phyloP scores from a whole-genome alignment of 2,329 filamentous ascomycete species.

The Cladosporium sp. region DNA sequence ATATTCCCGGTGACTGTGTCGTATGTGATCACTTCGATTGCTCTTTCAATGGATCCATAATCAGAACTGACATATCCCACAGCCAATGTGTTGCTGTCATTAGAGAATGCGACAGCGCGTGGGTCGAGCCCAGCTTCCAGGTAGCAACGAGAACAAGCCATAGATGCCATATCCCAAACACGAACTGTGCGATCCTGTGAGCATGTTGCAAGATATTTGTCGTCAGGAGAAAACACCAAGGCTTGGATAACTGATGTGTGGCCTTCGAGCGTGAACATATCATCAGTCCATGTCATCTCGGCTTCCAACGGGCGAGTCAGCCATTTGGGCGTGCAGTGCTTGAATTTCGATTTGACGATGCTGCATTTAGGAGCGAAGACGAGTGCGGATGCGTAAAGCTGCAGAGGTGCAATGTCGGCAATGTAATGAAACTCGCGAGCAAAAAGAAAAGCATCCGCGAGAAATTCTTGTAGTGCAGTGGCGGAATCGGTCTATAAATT shows the following conservation, averaged over 20 bases:
- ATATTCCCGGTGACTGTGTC: no score
- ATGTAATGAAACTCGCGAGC: neutral
- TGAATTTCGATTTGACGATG: neutral
- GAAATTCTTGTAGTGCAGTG: neutral
- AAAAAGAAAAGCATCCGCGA: neutral
- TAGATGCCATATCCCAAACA: no score
- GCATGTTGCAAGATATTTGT: neutral
- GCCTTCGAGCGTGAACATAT: neutral
- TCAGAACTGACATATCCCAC: no score
- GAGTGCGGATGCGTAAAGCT: neutral
- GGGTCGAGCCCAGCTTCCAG: no score
- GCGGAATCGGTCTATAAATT: no score
- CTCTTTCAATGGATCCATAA: no score
- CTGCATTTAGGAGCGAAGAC: neutral
- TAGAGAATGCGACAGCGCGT: no score
- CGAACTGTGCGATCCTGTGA: neutral
- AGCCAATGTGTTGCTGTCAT: no score
- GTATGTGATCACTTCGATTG: no score
- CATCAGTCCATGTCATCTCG: neutral
- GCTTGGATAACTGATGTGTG: neutral
- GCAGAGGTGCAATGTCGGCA: neutral
- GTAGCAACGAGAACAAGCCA: no score
- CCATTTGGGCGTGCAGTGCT: neutral
- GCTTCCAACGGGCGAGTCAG: neutral
- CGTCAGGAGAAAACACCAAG: neutral